Evolutionary conservation across 2,329 filamentous ascomycete genomes (phyloP), one percentile per base, ranked within the genome.

Genomic region (Fusarium nygamai): DNA sequence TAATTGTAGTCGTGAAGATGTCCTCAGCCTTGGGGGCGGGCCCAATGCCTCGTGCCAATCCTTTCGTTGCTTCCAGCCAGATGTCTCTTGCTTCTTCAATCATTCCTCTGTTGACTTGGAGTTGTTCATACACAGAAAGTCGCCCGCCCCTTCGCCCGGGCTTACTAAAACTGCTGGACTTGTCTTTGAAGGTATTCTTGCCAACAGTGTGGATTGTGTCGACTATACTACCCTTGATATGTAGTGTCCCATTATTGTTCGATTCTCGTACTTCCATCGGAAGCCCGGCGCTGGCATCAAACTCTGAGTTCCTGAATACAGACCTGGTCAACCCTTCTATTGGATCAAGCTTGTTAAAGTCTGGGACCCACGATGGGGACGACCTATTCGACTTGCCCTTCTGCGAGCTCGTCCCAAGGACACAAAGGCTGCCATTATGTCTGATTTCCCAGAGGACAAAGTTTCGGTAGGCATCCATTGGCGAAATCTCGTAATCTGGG

Each of bases 401-500:
- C n/a, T 22, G 8, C 12, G 58, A 61, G 1, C 58, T 61, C 14
- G 27, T n/a, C 0, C 47, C 58, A 41, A 61, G n/a, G 11, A 61
- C 46, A 27, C 58, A n/a, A 0, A 61, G 1, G 33, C 47, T 54
- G 8, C 1, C 4, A 1, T 29, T 59, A 6, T 50, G 6, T 0
- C 1, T 1, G 0, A 61, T 20, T 0, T 61, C 58, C 44, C 46
- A 61, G 0, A 43, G n/a, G 0, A 61, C 58, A 43, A 41, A 61
- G 0, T 43, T 61, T 0, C 36, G 46, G 1, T 39, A 61, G 0
- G 29, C 58, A 0, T 41, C 46, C 0, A 31, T 0, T 1, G 1
- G 17, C 1, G 46, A 54, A 11, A 61, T 54, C 0, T 33, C 0
- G 3, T 61, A 61, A 6, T 61, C 19, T 2, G 58, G 46, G 1